A percentile compares a stretch with the other conserved stretches of the same genome.
Evolutionary conservation across 805 yeast genomes (phyloP).

Genomic region (Lipomyces kockii): DNA sequence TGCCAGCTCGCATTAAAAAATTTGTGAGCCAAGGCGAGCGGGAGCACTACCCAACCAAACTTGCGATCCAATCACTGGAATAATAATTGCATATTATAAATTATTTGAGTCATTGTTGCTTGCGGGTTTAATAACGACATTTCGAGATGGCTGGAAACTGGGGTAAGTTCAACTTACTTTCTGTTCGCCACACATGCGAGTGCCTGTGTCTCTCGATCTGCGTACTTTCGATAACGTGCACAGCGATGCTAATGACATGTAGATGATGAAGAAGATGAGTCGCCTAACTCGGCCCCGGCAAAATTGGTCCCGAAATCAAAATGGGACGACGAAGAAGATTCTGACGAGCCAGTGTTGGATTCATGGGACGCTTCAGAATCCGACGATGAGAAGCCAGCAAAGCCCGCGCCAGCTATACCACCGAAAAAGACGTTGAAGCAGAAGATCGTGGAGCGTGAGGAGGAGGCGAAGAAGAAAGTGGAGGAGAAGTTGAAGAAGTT

Average conservation of each 20-base stretch:
- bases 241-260: background rate
- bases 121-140: background rate
- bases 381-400: constrained; percentile 55
- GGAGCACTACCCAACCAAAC: background rate
- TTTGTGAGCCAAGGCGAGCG: background rate
- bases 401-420: constrained; percentile 42
- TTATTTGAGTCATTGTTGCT: background rate
- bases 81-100: background rate
- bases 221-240: background rate
- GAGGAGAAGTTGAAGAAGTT: constrained; percentile 37
- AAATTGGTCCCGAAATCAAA: constrained; percentile 63
- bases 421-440: constrained; percentile 54
- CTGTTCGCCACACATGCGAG: background rate
- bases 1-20: background rate
- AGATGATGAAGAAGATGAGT: constrained; percentile 73
- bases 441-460: constrained; percentile 48
- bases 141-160: constrained; percentile 6
- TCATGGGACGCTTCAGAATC: constrained; percentile 84
- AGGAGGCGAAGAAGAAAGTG: constrained; percentile 54
- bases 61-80: background rate
- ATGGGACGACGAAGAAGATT: constrained; percentile 80
- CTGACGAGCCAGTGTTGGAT: constrained; percentile 77
- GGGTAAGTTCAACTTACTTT: background rate
- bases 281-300: constrained; percentile 69
- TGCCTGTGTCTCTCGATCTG: background rate